phyloP scores from a whole-genome alignment of 139 green algal species.

The Haematococcus sp. region DNA sequence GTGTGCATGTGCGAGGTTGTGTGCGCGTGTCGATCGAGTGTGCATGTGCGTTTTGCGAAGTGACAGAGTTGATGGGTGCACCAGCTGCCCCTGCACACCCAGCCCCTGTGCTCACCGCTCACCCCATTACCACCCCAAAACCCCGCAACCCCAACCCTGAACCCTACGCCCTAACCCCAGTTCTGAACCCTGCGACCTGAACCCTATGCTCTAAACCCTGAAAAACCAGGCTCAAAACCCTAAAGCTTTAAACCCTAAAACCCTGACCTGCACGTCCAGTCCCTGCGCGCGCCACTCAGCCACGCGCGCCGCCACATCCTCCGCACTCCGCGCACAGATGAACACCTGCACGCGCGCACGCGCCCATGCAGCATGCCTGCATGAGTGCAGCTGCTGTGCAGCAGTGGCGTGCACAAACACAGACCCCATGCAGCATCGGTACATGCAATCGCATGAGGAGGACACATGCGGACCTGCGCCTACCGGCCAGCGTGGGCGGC shows the following conservation, averaged over 20 bases:
- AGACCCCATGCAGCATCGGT: no score
- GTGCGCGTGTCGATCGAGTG: neutral
- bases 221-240: neutral
- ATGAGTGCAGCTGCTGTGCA: no score
- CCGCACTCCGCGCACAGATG: slow-evolving; percentile 42
- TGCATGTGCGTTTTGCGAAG: neutral
- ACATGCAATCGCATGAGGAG: no score
- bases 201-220: neutral
- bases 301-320: slow-evolving; percentile 33
- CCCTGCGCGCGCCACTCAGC: slow-evolving; percentile 12
- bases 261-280: slow-evolving; percentile 26
- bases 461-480: no score
- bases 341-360: slow-evolving; percentile 59
- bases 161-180: neutral
- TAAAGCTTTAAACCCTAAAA: neutral
- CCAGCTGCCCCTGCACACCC: slow-evolving; percentile 6
- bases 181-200: neutral
- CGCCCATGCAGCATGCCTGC: no score
- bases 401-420: no score
- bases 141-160: neutral
- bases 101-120: slow-evolving; percentile 8
- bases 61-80: neutral
- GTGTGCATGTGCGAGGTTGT: neutral
- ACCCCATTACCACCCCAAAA: neutral
- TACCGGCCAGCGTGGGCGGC: no score